Base-by-base conservation (phyloP, 352 stramenopile species). In the Phytopythium aichiense region DNA sequence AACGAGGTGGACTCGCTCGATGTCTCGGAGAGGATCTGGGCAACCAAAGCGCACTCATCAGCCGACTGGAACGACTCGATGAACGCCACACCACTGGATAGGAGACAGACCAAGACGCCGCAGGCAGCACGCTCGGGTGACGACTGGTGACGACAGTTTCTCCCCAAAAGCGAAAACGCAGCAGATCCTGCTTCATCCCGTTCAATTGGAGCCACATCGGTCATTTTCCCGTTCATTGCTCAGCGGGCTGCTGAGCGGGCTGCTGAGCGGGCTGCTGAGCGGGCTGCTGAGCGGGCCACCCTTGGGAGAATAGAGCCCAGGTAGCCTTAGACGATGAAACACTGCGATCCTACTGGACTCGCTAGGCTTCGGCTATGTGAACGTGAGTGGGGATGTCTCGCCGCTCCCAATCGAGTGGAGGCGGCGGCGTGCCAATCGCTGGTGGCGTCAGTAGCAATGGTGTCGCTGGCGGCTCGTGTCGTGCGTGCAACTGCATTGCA, bases 301-400 rank as follows among this genome's bases (percentile, higher is more conserved):
- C 31, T 58, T 45, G 35, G 23, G 22, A 15, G 13, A 16, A 74
- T 63, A 18, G 64, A 68, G 13, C 73, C 75, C 31, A 89, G 49
- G 35, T 73, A 82, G n/a, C n/a, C n/a, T n/a, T n/a, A n/a, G n/a
- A n/a, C n/a, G n/a, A n/a, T n/a, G n/a, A n/a, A n/a, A n/a, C n/a
- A n/a, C n/a, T n/a, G n/a, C n/a, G n/a, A n/a, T n/a, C n/a, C n/a
- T n/a, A n/a, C n/a, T n/a, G n/a, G n/a, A n/a, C n/a, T n/a, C n/a
- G n/a, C n/a, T n/a, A n/a, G n/a, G n/a, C n/a, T n/a, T n/a, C n/a
- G n/a, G n/a, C n/a, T n/a, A n/a, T n/a, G n/a, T n/a, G n/a, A n/a
- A n/a, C n/a, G n/a, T n/a, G n/a, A n/a, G n/a, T n/a, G n/a, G n/a
- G n/a, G n/a, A n/a, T n/a, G n/a, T n/a, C n/a, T n/a, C n/a, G n/a